These are phyloP conservation scores for Ogataea paraovalis DNA, from an alignment of 805 yeast genomes.

Conservation along the genomic window DNA sequence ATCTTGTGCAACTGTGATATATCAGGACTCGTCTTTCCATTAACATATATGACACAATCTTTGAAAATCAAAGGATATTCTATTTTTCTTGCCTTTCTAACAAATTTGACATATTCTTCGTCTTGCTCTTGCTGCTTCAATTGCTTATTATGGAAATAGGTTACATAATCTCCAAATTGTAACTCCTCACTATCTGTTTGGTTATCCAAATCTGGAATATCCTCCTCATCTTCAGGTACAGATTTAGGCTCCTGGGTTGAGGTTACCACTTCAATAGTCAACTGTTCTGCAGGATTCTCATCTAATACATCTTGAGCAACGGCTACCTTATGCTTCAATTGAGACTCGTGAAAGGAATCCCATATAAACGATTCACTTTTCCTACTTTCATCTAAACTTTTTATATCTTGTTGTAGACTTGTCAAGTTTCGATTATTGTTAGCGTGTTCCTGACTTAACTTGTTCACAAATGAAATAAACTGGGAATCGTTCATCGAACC, in stretches of 20 bases:
- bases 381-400: neutral
- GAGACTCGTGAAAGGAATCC: slow-evolving; percentile 6
- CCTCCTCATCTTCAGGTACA: slow-evolving; percentile 6
- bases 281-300: neutral
- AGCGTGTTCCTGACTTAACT: slow-evolving; percentile 27
- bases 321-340: no score
- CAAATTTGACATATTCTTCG: slow-evolving; percentile 47
- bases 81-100: slow-evolving; percentile 32
- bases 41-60: slow-evolving; percentile 70
- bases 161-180: slow-evolving; percentile 62
- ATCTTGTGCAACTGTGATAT: slow-evolving; percentile 64
- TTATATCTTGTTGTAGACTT: neutral
- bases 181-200: slow-evolving; percentile 35
- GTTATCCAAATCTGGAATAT: slow-evolving; percentile 1
- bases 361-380: neutral
- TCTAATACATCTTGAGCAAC: no score
- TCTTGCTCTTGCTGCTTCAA: slow-evolving; percentile 60
- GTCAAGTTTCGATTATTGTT: slow-evolving; percentile 6
- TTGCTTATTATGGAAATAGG: slow-evolving; percentile 60
- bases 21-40: slow-evolving; percentile 87
- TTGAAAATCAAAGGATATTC: slow-evolving; percentile 46
- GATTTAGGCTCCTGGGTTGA: neutral
- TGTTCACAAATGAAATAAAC: slow-evolving; percentile 34
- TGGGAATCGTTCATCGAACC: slow-evolving; percentile 37
- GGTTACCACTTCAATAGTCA: neutral